Conservation (phyloP, 2,329 filamentous ascomycete species). For the Xylariales sp. region DNA sequence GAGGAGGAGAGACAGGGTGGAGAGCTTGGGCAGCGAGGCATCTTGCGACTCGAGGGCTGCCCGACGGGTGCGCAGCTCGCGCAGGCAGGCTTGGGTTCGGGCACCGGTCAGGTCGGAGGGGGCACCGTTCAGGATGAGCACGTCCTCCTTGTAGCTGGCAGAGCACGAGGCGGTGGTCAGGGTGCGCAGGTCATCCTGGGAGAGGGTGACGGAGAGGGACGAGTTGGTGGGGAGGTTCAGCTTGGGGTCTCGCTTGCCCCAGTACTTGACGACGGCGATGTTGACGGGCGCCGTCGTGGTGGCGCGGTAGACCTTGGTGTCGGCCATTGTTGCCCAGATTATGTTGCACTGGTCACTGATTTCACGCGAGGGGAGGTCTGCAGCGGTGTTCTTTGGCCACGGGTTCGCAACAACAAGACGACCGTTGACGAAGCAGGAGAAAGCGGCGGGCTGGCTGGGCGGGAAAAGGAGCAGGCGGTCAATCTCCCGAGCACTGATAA, state of each 20-base stretch:
- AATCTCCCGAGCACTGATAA: no score
- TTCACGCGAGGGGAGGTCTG: no score
- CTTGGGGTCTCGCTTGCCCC: conserved; percentile 92
- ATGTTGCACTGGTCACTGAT: no score
- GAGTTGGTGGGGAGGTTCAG: conserved; percentile 98
- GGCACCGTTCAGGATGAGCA: conserved; percentile 78
- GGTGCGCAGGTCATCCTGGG: conserved; percentile 87
- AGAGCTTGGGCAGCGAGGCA: conserved; percentile 75
- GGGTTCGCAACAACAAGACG: no score
- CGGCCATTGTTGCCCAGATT: no score
- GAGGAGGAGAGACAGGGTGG: conserved; percentile 71
- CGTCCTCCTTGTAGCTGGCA: conserved; percentile 61
- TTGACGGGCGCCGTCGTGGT: conserved; percentile 97
- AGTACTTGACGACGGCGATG: conserved; percentile 99
- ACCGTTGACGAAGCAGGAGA: no score
- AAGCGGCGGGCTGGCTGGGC: no score
- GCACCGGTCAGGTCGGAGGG: conserved; percentile 81
- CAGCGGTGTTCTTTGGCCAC: no score
- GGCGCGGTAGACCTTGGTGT: conserved; percentile 71
- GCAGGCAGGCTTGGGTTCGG: conserved; percentile 91
- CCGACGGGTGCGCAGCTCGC: conserved; percentile 75
- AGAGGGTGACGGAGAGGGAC: conserved; percentile 93
- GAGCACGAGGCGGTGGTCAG: conserved; percentile 95
- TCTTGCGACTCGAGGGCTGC: conserved; percentile 69
- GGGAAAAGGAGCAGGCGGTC: no score